Base-by-base conservation (phyloP, 139 green algal species). In the Yamagishiella unicocca region DNA sequence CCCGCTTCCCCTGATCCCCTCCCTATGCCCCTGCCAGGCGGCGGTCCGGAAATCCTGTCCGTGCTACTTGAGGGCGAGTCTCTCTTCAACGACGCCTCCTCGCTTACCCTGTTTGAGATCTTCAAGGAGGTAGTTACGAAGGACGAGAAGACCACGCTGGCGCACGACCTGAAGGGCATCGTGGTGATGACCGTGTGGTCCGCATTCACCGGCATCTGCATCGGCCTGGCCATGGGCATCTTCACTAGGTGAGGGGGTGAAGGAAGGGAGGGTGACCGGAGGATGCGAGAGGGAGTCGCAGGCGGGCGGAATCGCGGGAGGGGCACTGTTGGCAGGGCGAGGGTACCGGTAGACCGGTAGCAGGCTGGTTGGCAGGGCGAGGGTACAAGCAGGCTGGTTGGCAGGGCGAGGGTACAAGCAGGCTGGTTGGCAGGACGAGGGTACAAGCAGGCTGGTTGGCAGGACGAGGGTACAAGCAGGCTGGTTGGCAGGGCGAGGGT, bases 51-150 rank as follows among this genome's bases (percentile, higher is more conserved):
- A 87, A 89, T 93, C 4, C 85, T 98, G 87, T 90, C 92, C 14
- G 87, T 95, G n/a, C 45, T 98, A 35, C 90, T 98, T 61, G 96
- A 98, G 86, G 96, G 96, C 12, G 96, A 98, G 95, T 95, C 89
- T 0, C 87, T 98, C 66, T 92, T 98, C 75, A 98, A 98, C 81
- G 96, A 98, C 55, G 96, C 96, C 0, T 94, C 92, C 4, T 96
- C 92, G 1, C 94, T 98, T 80, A 96, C 94, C 1, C 70, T 88
- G 62, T 88, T 83, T 43, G 72, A 88, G 87, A 91, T 91, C 37
- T 91, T 89, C 74, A 83, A 86, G 37, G 83, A 89, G 53, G n/a
- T 91, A 66, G 67, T 91, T 2, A 17, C 70, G 25, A 27, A 54
- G 2, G 9, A 70, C 1, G 37, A 79, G n/a, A 17, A 42, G 7